phyloP scores from a whole-genome alignment of 495 filamentous ascomycete species.

The Penicillium psychrofluorescens region DNA sequence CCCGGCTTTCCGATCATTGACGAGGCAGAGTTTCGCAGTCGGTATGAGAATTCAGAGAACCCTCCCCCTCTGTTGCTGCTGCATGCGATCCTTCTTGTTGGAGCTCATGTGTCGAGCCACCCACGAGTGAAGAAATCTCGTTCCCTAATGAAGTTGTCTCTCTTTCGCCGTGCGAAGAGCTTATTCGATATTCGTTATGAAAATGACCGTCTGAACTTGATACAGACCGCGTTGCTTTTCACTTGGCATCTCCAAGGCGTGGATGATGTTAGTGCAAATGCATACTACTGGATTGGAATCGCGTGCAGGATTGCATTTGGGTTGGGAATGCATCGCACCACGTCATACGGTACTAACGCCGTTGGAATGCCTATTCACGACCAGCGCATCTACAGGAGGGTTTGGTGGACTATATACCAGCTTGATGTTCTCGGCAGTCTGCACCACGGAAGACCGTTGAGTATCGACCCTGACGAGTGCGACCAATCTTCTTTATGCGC shows the following conservation, averaged over 20 bases:
- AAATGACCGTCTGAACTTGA: conserved; percentile 5
- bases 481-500: no score
- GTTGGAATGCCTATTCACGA: no score
- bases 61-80: conserved; percentile 12
- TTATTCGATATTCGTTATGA: conserved; percentile 13
- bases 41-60: neutral
- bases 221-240: conserved; percentile 13
- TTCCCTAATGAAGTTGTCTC: conserved; percentile 3
- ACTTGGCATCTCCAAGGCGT: conserved; percentile 6
- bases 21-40: conserved; percentile 1
- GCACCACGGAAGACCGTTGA: no score
- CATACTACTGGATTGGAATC: conserved; percentile 12
- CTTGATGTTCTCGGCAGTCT: no score
- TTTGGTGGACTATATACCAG: no score
- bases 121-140: conserved; percentile 3
- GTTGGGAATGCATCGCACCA: conserved; percentile 11
- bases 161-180: conserved; percentile 11
- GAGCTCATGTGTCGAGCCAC: conserved; percentile 5
- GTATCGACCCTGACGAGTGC: no score
- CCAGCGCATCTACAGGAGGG: no score
- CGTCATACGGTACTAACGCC: neutral
- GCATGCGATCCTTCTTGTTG: conserved; percentile 10
- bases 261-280: conserved; percentile 6
- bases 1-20: conserved; percentile 2
- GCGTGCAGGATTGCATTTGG: conserved; percentile 13